Evolutionary conservation across 148 eudicot genomes (phyloP), one percentile per base, ranked within the genome.

Genomic region (Diospyros lotus): DNA sequence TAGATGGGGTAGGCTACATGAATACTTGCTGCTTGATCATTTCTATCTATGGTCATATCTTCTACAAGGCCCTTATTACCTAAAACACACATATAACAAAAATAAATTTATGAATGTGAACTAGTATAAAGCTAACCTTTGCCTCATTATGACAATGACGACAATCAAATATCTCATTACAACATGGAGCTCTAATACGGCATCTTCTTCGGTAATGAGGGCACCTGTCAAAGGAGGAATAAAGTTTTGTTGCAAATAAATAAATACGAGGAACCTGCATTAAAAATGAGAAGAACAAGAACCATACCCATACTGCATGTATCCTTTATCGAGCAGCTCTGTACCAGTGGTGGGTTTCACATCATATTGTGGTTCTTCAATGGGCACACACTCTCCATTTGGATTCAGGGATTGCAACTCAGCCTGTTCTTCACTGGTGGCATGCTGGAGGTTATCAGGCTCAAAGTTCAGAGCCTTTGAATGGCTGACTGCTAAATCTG

Each of bases 131-230:
- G 76, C 89, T 59, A 71, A 94, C 97, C 97, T 86, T 92, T 45
- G 84, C 87, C 71, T 94, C 98, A 56, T 94, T 87, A 77, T 94
- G 98, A 75, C 98, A 94, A 76, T 90, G 92, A n/a, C 89, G 90
- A 74, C 98, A 94, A 69, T 86, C 95, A 89, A 89, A 94, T 45
- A 92, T 77, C 87, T 89, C 94, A 78, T 85, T 80, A 81, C 98
- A 94, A 73, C 98, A 94, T 2, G 96, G 98, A 65, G 97, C 91
- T 83, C 86, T 85, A 78, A 94, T 87, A 60, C 82, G 85, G 74
- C 97, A 94, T 76, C 98, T 82, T 70, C 96, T 77, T 50, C 89
- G 80, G 64, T 92, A 90, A 74, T 94, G 97, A 63, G 88, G 68
- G 74, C 97, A 94, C 58, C 98, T 94, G 84, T 72, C 65, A 80